Evolutionary conservation across 495 filamentous ascomycete species (phyloP).

Genomic region (Bacidia gigantensis): DNA sequence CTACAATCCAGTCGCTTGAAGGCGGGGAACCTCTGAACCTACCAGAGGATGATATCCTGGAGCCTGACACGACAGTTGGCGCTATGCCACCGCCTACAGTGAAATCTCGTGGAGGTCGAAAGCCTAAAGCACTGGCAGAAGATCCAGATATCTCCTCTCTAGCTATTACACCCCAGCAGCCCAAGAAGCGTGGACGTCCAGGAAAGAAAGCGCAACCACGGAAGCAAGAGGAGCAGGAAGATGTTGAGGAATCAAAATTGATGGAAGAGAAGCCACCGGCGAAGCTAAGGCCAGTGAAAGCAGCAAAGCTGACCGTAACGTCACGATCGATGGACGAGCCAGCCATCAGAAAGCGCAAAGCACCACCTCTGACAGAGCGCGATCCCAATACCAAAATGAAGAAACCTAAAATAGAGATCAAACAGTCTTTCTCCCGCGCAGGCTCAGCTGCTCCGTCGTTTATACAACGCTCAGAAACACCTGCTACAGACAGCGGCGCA

Average conservation of each 20-base stretch:
- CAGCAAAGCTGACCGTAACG: neutral
- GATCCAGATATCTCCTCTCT: conserved; percentile 1
- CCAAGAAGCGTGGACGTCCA: conserved; percentile 26
- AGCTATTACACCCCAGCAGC: conserved; percentile 2
- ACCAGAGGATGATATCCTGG: conserved; percentile 4
- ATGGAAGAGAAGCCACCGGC: conserved; percentile 9
- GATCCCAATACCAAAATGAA: conserved; percentile 11
- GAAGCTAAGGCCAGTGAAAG: conserved; percentile 2
- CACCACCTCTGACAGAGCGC: conserved; percentile 7
- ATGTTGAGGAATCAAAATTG: neutral
- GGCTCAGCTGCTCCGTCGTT: conserved; percentile 22
- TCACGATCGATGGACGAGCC: no score
- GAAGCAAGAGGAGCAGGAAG: conserved; percentile 1
- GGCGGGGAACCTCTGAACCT: neutral
- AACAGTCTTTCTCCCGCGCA: conserved; percentile 3
- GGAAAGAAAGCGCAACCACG: conserved; percentile 6
- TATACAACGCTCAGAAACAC: conserved; percentile 59
- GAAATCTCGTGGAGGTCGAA: conserved; percentile 3
- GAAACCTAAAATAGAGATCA: neutral
- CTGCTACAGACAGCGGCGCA: conserved; percentile 33
- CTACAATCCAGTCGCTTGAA: conserved; percentile 5
- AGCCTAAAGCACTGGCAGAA: neutral
- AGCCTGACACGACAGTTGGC: conserved; percentile 2
- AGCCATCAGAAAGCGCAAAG: neutral
- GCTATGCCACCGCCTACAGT: conserved; percentile 1